These are phyloP conservation scores for Theileria parva DNA, from an alignment of 169 alveolate genomes.

Conservation along the genomic window DNA sequence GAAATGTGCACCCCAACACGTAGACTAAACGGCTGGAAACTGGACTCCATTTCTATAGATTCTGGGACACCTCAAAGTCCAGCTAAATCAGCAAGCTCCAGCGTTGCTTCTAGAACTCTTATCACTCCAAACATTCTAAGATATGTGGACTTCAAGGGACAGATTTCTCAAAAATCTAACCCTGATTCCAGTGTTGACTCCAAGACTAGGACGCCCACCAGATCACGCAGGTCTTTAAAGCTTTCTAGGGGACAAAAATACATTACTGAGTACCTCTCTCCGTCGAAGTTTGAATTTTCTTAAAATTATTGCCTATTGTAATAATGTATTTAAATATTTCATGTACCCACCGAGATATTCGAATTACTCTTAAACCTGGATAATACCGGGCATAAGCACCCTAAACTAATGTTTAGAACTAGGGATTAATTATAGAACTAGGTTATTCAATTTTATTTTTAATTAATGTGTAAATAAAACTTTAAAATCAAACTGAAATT, in stretches of 20 bases:
- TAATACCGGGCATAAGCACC: no score
- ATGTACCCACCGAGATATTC: no score
- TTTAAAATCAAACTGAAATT: no score
- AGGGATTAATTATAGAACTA: no score
- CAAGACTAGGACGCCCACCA: not conserved
- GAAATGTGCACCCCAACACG: constrained; percentile 10
- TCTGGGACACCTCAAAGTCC: not conserved
- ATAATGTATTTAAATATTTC: no score
- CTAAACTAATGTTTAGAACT: no score
- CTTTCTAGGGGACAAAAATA: constrained; percentile 1
- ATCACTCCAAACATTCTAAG: not conserved
- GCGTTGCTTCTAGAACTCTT: not conserved
- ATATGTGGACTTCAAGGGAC: not conserved
- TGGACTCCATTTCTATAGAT: not conserved
- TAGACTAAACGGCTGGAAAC: constrained; percentile 7
- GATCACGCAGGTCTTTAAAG: not conserved
- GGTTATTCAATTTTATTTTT: no score
- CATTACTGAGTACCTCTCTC: constrained; percentile 2
- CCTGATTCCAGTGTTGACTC: constrained; percentile 11
- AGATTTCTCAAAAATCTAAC: not conserved
- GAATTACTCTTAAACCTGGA: no score
- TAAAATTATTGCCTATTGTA: no score
- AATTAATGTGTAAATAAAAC: no score
- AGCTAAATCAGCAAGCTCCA: not conserved
- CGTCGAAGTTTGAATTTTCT: not conserved